phyloP scores from a whole-genome alignment of 2,329 filamentous ascomycete genomes.

The Daldinia sp. region DNA sequence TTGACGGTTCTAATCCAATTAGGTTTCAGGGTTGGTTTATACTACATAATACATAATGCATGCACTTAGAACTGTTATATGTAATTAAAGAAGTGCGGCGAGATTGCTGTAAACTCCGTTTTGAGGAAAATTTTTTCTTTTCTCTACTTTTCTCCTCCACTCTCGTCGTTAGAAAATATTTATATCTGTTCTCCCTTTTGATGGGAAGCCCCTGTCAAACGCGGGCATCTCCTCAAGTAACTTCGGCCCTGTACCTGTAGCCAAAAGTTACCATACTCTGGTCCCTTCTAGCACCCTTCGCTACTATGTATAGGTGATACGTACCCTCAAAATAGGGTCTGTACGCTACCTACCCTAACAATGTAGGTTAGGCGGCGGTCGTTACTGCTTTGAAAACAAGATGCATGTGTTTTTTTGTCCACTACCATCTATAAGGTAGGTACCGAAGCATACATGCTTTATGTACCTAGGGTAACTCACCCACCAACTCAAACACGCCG shows the following conservation, averaged over 20 bases:
- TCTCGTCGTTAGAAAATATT: slow-evolving; percentile 19
- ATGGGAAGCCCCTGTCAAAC: slow-evolving; percentile 7
- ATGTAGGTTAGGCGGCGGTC: slow-evolving; percentile 11
- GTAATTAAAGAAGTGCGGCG: slow-evolving; percentile 19
- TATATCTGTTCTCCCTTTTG: slow-evolving; percentile 3
- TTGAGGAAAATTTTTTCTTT: slow-evolving; percentile 19
- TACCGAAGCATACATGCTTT: slow-evolving; percentile 19
- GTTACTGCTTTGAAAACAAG: slow-evolving; percentile 15
- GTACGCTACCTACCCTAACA: not conserved
- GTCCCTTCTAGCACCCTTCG: slow-evolving; percentile 4
- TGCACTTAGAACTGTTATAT: not conserved
- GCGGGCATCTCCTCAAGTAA: slow-evolving; percentile 16
- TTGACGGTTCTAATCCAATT: no score
- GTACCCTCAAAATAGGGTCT: no score
- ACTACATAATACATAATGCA: not conserved
- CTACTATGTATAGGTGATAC: not conserved
- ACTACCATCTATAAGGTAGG: no score
- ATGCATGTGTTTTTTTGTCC: slow-evolving; percentile 9
- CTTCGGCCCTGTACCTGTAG: slow-evolving; percentile 27
- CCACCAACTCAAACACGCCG: slow-evolving; percentile 15
- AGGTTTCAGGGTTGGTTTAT: no score
- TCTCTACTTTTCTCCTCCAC: slow-evolving; percentile 33
- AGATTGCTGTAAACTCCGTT: slow-evolving; percentile 17
- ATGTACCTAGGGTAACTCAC: slow-evolving; percentile 1
- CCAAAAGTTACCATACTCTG: slow-evolving; percentile 22